Evolutionary conservation across 805 yeast genomes (phyloP).

Genomic region (Kuraishia borneana): DNA sequence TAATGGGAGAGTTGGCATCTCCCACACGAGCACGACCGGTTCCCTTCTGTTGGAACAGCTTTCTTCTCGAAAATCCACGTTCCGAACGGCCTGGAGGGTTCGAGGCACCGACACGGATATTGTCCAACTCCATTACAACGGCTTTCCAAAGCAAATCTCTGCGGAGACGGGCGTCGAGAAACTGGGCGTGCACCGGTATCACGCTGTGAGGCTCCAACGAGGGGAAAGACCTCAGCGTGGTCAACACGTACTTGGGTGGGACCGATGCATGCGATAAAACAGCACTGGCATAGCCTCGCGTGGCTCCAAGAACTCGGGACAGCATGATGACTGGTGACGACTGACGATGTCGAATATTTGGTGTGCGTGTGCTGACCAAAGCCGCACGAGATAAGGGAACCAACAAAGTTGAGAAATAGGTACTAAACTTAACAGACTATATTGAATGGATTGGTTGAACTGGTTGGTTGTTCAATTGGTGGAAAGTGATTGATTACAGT

Average conservation of each 20-base stretch:
- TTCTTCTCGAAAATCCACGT: slow-evolving; percentile 74
- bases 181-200: slow-evolving; percentile 63
- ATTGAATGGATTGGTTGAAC: too few species aligned
- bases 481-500: too few species aligned
- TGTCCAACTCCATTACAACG: slow-evolving; percentile 84
- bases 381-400: too few species aligned
- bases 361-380: too few species aligned
- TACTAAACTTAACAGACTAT: too few species aligned
- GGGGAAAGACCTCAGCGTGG: slow-evolving; percentile 78
- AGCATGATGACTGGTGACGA: too few species aligned
- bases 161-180: slow-evolving; percentile 68
- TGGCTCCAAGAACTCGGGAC: background rate
- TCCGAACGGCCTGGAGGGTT: slow-evolving; percentile 82
- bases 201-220: slow-evolving; percentile 75
- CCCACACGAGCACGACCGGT: slow-evolving; percentile 93
- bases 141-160: slow-evolving; percentile 93
- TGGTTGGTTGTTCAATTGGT: too few species aligned
- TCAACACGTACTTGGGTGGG: slow-evolving; percentile 65
- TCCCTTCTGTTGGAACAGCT: slow-evolving; percentile 85
- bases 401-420: too few species aligned
- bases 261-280: slow-evolving; percentile 9
- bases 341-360: too few species aligned
- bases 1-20: slow-evolving; percentile 88
- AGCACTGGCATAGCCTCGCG: background rate
- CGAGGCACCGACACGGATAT: slow-evolving; percentile 79